Base-by-base conservation (phyloP, 176 grass and related monocot genomes). In the Carex cristatella region DNA sequence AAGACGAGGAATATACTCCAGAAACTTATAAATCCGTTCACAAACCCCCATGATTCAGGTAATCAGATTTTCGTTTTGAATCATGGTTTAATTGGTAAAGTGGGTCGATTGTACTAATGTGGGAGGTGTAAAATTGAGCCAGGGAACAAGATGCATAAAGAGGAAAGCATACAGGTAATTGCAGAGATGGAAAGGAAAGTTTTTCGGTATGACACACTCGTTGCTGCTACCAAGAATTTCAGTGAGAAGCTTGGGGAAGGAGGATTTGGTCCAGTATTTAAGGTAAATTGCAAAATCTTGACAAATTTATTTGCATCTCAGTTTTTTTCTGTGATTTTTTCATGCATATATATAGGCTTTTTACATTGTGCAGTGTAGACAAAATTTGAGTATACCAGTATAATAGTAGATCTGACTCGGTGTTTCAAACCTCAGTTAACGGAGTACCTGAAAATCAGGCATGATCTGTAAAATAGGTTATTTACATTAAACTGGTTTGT, bases 251-350 rank as follows among this genome's bases (percentile, higher is more conserved):
- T 91, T 3, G 89, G 86, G 18, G 82, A 85, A 73, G 86, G 89
- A 18, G 89, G 86, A 18, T 91, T 91, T 73, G 89, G 89, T 9
- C 89, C 82, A 0, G 89, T 88, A 31, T 91, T 63, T 59, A 91
- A 83, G 89, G 89, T 91, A 85, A 82, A 30, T 54, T 63, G 31
- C 28, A 55, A 75, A 59, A 79, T 65, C 58, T 37, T 85, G 32
- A 14, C 27, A 75, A 60, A 62, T 16, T 58, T 59, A 4, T 62
- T 79, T 79, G 13, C 4, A 40, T 73, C 16, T 61, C 58, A 61
- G 3, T 18, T 58, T 80, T 30, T 58, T 60, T 31, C 9, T 38
- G 13, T 58, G 32, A 79, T 2, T 80, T 80, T 80, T 33, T 11
- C 42, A 33, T 58, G 12, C 19, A 73, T 6, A 49, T 40, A 73